These are phyloP conservation scores for Helotiales sp. DNA, from an alignment of 2,329 filamentous ascomycete species.

Conservation along the genomic window DNA sequence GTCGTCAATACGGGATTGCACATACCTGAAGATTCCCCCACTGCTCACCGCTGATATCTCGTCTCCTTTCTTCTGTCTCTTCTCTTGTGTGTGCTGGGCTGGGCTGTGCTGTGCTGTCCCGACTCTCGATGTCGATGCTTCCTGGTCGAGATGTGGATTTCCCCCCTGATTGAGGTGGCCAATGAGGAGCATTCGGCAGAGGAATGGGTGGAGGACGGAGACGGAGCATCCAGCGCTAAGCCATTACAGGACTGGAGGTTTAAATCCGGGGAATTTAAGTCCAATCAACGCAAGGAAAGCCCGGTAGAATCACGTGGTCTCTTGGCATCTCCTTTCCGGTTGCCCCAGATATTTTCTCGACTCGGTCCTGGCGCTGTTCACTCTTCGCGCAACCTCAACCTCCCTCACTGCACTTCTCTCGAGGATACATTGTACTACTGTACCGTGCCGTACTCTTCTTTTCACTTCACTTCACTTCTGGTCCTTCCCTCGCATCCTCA, in stretches of 20 bases:
- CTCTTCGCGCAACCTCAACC: not conserved
- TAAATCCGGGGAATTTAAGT: too few species aligned
- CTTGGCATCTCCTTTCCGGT: not conserved
- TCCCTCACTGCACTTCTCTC: not conserved
- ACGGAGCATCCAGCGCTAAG: not conserved
- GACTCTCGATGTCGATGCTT: not conserved
- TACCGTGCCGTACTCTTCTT: too few species aligned
- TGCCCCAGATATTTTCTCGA: slow-evolving; percentile 8
- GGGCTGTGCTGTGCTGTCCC: not conserved
- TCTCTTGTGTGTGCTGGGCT: not conserved
- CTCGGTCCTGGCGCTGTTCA: not conserved
- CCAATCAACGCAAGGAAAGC: not conserved
- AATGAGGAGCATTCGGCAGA: slow-evolving; percentile 13
- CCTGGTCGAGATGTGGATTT: not conserved
- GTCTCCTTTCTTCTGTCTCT: not conserved
- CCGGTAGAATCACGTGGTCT: not conserved
- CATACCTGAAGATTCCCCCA: not conserved
- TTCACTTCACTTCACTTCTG: slow-evolving; percentile 4
- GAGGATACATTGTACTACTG: not conserved
- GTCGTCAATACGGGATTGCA: not conserved
- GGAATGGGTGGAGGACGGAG: not conserved
- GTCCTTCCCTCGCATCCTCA: slow-evolving; percentile 15
- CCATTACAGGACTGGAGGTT: not conserved
- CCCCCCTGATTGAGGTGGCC: slow-evolving; percentile 6
- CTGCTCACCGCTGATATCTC: not conserved